Evolutionary conservation across 1,139 yeast species (phyloP).

Genomic region (Spathaspora sp.): DNA sequence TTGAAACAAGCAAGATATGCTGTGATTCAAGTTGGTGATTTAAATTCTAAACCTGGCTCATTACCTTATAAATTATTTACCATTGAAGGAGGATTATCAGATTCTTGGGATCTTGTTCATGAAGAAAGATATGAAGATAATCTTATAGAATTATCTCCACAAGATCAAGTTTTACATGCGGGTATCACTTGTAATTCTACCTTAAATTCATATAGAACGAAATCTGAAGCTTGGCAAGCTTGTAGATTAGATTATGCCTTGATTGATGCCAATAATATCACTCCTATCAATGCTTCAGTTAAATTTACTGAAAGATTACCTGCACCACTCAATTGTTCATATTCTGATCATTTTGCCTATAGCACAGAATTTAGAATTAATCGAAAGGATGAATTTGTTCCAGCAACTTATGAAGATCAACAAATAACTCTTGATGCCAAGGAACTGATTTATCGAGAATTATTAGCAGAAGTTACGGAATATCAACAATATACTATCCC

Average conservation of each 20-base stretch:
- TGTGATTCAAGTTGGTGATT: constrained; percentile 87
- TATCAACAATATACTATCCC: constrained; percentile 57
- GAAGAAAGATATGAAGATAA: constrained; percentile 18
- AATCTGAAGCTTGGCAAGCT: constrained; percentile 67
- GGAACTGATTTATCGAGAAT: constrained; percentile 51
- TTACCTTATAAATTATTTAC: constrained; percentile 78
- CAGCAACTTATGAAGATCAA: constrained; percentile 9
- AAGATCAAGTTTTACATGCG: constrained; percentile 66
- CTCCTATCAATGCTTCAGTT: constrained; percentile 62
- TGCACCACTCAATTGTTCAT: constrained; percentile 57
- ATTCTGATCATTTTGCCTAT: constrained; percentile 93
- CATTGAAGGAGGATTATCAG: constrained; percentile 65
- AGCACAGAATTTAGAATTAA: constrained; percentile 47
- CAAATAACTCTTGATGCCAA: constrained; percentile 14
- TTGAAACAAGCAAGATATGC: constrained; percentile 76
- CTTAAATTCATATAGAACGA: constrained; percentile 81
- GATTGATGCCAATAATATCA: constrained; percentile 55
- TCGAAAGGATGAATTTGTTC: constrained; percentile 8
- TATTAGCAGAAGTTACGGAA: constrained; percentile 51
- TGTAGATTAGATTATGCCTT: constrained; percentile 89
- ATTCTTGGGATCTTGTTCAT: constrained; percentile 79
- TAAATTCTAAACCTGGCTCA: constrained; percentile 85
- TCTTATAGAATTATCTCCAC: constrained; percentile 54
- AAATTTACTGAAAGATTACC: constrained; percentile 70
- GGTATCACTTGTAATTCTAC: constrained; percentile 91